A percentile compares a stretch with the other conserved stretches of the same genome.
Conservation (phyloP, 345 rosid genomes). For the Nasturtium officinale region DNA sequence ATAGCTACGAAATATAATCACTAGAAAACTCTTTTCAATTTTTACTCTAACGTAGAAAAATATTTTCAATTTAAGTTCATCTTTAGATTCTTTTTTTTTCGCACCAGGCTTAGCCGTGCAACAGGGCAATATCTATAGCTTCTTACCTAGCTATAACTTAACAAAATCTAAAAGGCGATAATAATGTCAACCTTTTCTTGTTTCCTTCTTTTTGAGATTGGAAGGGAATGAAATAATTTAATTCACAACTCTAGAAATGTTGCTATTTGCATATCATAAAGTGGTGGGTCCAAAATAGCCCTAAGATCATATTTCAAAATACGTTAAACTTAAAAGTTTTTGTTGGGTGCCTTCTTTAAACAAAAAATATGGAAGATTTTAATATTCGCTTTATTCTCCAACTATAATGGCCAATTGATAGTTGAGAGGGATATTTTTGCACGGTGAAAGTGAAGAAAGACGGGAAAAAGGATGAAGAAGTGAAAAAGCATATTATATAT, state of each 20-base stretch:
- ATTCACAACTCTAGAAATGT: conserved; percentile 41
- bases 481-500: conserved; percentile 19
- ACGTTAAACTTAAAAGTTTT: conserved; percentile 34
- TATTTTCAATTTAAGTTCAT: not conserved
- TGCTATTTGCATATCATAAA: conserved; percentile 42
- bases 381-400: conserved; percentile 38
- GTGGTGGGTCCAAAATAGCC: conserved; percentile 39
- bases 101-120: conserved; percentile 16
- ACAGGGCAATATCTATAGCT: conserved; percentile 10
- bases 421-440: conserved; percentile 31
- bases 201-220: conserved; percentile 29
- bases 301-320: conserved; percentile 19
- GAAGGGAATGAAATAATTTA: conserved; percentile 35
- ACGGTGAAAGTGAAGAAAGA: conserved; percentile 34
- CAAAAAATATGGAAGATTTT: conserved; percentile 29
- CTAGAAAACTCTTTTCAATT: no score
- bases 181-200: conserved; percentile 42
- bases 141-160: conserved; percentile 29
- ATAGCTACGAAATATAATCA: not conserved
- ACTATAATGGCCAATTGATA: conserved; percentile 34
- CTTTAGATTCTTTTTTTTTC: not conserved
- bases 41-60: no score
- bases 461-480: not conserved
- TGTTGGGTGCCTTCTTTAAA: conserved; percentile 39
- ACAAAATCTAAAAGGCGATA: conserved; percentile 38